Evolutionary conservation across 2,329 filamentous ascomycete genomes (phyloP).

Genomic region (Alternaria ethzedia): DNA sequence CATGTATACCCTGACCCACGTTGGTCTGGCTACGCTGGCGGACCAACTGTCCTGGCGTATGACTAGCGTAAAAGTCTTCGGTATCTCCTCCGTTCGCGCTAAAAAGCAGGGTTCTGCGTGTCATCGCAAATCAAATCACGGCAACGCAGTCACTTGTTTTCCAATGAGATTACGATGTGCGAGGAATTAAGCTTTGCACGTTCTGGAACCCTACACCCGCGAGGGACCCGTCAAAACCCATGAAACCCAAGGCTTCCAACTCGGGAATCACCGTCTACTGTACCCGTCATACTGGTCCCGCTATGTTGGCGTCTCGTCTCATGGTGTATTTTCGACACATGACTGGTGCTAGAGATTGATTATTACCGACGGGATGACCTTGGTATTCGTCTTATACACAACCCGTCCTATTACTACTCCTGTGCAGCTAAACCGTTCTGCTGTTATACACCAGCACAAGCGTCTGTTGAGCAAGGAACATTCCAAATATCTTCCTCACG

Average conservation of each 20-base stretch:
- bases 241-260: neutral
- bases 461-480: neutral
- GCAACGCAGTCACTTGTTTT: neutral
- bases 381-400: neutral
- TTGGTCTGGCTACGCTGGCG: slow-evolving; percentile 1
- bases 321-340: neutral
- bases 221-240: neutral
- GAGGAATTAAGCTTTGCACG: neutral
- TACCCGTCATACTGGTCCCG: neutral
- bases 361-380: neutral
- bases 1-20: slow-evolving; percentile 2
- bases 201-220: neutral
- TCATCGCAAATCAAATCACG: neutral
- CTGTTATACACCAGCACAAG: neutral
- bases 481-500: neutral
- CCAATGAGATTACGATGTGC: neutral
- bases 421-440: neutral
- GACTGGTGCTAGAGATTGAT: neutral
- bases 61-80: neutral
- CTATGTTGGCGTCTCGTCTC: neutral
- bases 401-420: neutral
- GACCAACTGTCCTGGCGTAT: slow-evolving; percentile 2
- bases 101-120: neutral
- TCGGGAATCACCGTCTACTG: neutral
- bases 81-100: slow-evolving; percentile 6